Evolutionary conservation across 495 filamentous ascomycete genomes (phyloP), one percentile per base, ranked within the genome.

Genomic region (Penicillium fimorum): DNA sequence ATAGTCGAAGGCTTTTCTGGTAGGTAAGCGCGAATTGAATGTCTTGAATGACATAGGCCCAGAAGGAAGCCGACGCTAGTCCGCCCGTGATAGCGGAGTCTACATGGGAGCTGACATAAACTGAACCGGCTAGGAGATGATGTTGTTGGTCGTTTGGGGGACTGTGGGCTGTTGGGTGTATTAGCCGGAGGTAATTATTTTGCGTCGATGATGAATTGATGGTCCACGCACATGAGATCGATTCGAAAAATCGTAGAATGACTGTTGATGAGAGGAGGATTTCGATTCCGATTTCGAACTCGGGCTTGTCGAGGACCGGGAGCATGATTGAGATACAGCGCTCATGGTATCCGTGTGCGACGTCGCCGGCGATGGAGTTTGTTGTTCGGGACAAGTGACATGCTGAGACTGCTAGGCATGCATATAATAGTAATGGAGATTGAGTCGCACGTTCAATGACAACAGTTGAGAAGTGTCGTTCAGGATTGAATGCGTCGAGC

Each of bases 11-110:
- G 38, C 72, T 67, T 58, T 68, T 71, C 32, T 70, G 74, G 53
- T 67, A 72, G 30, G 66, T 69, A 46, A 77, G 56, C 7, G 72
- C 71, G 55, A 72, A 71, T 32, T 77, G 72, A 27, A 77, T 73
- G 56, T 77, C 74, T 52, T 77, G 74, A 57, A 73, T 72, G 1
- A 77, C 72, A 46, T 73, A 77, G 24, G 70, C 66, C 74, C 74
- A 77, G 62, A 77, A 77, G 0, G 74, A 72, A 3, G 74, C 71
- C 17, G 74, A 70, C 1, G 71, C 67, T 33, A 77, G 67, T 4
- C 72, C 71, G 11, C 68, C 66, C 12, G 70, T 70, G 30, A 70
- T 69, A 1, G 74, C 74, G 42, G 68, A 74, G 58, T 73, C 71
- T 4, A 73, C 66, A 17, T 74, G 72, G 2, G 74, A 71, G 48